Percentiles rank a stretch among this genome's conserved stretches.
Conservation (phyloP, 2,329 filamentous ascomycete genomes). For the Aureobasidium sp. region DNA sequence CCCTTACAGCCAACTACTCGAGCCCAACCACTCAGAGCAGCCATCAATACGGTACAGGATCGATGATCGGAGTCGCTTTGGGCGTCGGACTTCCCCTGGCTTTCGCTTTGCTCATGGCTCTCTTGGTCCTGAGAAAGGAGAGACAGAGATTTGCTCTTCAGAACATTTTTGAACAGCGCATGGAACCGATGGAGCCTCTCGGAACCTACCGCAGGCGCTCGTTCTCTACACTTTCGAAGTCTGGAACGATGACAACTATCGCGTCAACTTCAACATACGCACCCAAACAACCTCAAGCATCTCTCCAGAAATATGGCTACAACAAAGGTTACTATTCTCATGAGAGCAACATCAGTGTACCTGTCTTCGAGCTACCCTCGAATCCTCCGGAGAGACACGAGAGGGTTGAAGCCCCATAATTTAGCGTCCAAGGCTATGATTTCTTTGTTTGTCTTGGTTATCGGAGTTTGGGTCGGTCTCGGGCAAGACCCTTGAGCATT, state of each 20-base stretch:
- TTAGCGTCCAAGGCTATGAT: background rate
- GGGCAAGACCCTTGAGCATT: conserved; percentile 3
- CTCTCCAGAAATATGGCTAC: background rate
- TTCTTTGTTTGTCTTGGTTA: background rate
- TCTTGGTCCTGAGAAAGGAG: conserved; percentile 18
- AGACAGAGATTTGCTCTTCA: conserved; percentile 16
- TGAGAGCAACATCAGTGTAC: background rate
- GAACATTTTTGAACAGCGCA: conserved; percentile 21
- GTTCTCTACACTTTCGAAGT: background rate
- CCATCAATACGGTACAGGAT: conserved; percentile 17
- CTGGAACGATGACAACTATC: conserved; percentile 7
- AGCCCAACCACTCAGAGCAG: background rate
- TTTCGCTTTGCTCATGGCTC: conserved; percentile 17
- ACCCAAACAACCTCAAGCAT: background rate
- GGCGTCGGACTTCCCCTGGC: conserved; percentile 23
- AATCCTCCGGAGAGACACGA: background rate
- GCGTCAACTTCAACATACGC: background rate
- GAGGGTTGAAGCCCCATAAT: conserved; percentile 6
- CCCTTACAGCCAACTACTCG: conserved; percentile 17
- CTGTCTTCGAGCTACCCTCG: conserved; percentile 2
- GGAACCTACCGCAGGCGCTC: background rate
- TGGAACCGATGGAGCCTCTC: background rate
- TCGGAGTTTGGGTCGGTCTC: background rate
- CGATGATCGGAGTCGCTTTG: conserved; percentile 22
- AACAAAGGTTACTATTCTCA: conserved; percentile 1